A percentile compares a stretch with the other conserved stretches of the same genome.
Conservation (phyloP, 2,329 filamentous ascomycete genomes). For the Ascochyta fabae region DNA sequence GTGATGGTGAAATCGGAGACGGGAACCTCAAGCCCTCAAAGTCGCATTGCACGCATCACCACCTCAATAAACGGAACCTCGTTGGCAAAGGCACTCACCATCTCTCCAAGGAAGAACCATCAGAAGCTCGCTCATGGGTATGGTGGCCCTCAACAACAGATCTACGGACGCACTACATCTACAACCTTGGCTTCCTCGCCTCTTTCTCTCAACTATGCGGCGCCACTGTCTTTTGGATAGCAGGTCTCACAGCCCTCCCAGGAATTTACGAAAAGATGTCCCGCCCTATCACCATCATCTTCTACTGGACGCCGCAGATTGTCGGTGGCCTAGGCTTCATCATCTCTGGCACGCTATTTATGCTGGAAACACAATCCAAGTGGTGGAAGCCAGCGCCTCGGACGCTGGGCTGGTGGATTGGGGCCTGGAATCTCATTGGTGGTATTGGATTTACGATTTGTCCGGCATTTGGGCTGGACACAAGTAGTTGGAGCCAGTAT, state of each 20-base stretch:
- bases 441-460: conserved; percentile 65
- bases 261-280: conserved; percentile 61
- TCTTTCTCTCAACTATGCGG: conserved; percentile 63
- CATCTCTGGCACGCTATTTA: conserved; percentile 64
- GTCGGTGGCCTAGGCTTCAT: conserved; percentile 69
- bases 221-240: conserved; percentile 69
- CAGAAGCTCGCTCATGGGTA: conserved; percentile 52
- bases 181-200: conserved; percentile 68
- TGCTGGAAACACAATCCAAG: conserved; percentile 68
- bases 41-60: conserved; percentile 45
- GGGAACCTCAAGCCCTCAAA: conserved; percentile 21
- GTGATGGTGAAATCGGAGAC: conserved; percentile 8
- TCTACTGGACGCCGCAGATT: conserved; percentile 69
- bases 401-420: conserved; percentile 71
- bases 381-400: conserved; percentile 66
- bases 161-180: conserved; percentile 65
- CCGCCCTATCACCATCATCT: conserved; percentile 56
- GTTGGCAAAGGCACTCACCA: conserved; percentile 24
- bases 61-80: conserved; percentile 42
- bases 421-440: conserved; percentile 69
- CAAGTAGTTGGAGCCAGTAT: conserved; percentile 41
- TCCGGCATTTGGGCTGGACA: conserved; percentile 45
- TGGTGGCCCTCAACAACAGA: conserved; percentile 67
- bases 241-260: conserved; percentile 66
- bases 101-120: background rate